Percentiles rank a stretch among this genome's conserved stretches.
These are phyloP conservation scores for Leersia perrieri DNA, from an alignment of 176 grass and related monocot species.

Conservation along the genomic window DNA sequence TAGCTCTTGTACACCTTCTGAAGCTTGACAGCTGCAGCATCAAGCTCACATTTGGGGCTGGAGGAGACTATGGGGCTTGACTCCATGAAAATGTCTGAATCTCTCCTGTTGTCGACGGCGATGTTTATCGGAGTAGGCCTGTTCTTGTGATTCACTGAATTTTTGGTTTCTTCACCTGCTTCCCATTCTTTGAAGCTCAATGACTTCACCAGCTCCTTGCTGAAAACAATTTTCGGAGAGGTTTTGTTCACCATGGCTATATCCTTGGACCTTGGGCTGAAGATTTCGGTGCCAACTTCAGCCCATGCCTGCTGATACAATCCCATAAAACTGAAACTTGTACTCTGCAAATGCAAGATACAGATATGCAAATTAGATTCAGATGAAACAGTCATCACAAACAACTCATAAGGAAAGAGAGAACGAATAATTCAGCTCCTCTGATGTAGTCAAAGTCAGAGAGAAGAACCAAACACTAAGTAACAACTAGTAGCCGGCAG, in stretches of 20 bases:
- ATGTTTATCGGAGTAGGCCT: neutral
- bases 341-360: constrained; percentile 31
- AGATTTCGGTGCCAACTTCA: constrained; percentile 44
- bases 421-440: neutral
- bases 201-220: constrained; percentile 23
- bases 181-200: constrained; percentile 66
- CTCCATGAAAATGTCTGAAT: constrained; percentile 2
- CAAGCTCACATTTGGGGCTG: constrained; percentile 55
- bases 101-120: neutral
- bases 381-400: neutral
- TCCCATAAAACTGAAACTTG: constrained; percentile 57
- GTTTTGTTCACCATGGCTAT: constrained; percentile 27
- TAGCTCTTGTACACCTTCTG: constrained; percentile 98
- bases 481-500: constrained; percentile 27
- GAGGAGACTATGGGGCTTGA: constrained; percentile 24
- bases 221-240: neutral
- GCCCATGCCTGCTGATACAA: constrained; percentile 43
- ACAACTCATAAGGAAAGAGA: neutral
- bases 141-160: neutral
- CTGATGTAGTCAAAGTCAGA: constrained; percentile 46
- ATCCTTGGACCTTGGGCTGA: constrained; percentile 4
- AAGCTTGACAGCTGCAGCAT: constrained; percentile 72
- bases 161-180: neutral
- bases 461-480: constrained; percentile 12
- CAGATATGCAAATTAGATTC: neutral